Evolutionary conservation across 441 rosid species (phyloP).

Genomic region (Metrosideros polymorpha): DNA sequence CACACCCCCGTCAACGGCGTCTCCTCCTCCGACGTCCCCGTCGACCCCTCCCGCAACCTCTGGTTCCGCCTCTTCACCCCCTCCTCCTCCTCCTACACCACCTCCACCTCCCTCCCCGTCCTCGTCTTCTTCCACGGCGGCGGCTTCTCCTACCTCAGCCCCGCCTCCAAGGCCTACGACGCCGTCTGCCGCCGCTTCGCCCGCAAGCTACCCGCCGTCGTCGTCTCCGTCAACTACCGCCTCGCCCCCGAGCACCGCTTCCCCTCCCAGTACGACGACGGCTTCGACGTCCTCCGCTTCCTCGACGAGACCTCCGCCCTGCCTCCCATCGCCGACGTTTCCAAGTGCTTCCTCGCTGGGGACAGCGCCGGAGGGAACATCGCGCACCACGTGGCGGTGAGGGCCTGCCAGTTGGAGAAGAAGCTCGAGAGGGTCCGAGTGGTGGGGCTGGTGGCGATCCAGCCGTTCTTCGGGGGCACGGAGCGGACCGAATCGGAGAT

Average conservation of each 20-base stretch:
- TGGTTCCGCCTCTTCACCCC: slow-evolving; percentile 74
- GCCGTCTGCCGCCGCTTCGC: slow-evolving; percentile 56
- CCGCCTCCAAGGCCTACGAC: slow-evolving; percentile 39
- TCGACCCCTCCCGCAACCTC: slow-evolving; percentile 51
- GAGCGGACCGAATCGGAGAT: slow-evolving; percentile 64
- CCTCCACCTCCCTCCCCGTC: slow-evolving; percentile 38
- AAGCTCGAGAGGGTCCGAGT: slow-evolving; percentile 15
- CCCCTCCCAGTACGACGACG: slow-evolving; percentile 74
- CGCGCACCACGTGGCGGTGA: slow-evolving; percentile 56
- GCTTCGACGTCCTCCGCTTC: slow-evolving; percentile 43
- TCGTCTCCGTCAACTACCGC: slow-evolving; percentile 74
- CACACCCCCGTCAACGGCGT: slow-evolving; percentile 39
- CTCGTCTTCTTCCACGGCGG: slow-evolving; percentile 82
- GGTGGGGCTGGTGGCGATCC: slow-evolving; percentile 51
- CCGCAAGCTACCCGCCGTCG: slow-evolving; percentile 29
- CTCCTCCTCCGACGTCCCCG: slow-evolving; percentile 41
- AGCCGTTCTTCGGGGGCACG: slow-evolving; percentile 72
- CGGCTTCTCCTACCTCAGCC: slow-evolving; percentile 56
- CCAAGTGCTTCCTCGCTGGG: slow-evolving; percentile 51
- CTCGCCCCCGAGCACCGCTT: slow-evolving; percentile 58
- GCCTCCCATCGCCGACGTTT: slow-evolving; percentile 43
- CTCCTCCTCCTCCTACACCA: background rate
- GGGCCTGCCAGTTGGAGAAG: slow-evolving; percentile 3
- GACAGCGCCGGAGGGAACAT: slow-evolving; percentile 78
- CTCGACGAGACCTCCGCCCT: slow-evolving; percentile 25